These are phyloP conservation scores for Serendipita sp. DNA, from an alignment of 768 basidiomycete genomes.

Conservation along the genomic window DNA sequence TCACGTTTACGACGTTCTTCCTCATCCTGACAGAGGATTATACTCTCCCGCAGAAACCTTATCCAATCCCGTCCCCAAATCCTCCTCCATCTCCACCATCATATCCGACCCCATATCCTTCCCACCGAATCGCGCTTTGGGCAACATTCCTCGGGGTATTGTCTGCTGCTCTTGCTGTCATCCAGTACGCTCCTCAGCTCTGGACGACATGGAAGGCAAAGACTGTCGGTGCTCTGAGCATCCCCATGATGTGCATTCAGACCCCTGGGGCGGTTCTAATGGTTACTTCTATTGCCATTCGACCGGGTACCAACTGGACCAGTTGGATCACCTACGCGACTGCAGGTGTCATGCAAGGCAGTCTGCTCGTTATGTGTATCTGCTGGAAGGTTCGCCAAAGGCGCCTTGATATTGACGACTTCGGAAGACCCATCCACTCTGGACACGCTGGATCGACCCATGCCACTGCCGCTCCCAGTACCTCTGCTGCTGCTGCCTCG, in stretches of 20 bases:
- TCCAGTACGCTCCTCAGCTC: conserved; percentile 85
- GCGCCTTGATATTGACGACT: conserved; percentile 69
- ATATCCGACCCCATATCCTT: conserved; percentile 20
- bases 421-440: conserved; percentile 41
- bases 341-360: conserved; percentile 70
- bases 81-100: conserved; percentile 23
- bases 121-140: conserved; percentile 37
- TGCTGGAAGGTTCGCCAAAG: conserved; percentile 69
- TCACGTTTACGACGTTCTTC: conserved; percentile 43
- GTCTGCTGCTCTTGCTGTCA: conserved; percentile 56
- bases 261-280: conserved; percentile 81
- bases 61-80: conserved; percentile 26
- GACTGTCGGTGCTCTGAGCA: conserved; percentile 82
- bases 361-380: conserved; percentile 71
- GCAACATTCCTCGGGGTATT: conserved; percentile 77
- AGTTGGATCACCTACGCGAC: conserved; percentile 73
- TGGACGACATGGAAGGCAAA: conserved; percentile 57
- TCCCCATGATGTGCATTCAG: conserved; percentile 93
- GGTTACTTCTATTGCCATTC: conserved; percentile 62
- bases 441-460: background rate
- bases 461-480: background rate
- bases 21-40: conserved; percentile 19
- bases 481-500: background rate
- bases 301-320: conserved; percentile 75
- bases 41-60: conserved; percentile 2